These are phyloP conservation scores for Thamnidium elegans DNA, from an alignment of 192 early-diverging fungal species.

Conservation along the genomic window DNA sequence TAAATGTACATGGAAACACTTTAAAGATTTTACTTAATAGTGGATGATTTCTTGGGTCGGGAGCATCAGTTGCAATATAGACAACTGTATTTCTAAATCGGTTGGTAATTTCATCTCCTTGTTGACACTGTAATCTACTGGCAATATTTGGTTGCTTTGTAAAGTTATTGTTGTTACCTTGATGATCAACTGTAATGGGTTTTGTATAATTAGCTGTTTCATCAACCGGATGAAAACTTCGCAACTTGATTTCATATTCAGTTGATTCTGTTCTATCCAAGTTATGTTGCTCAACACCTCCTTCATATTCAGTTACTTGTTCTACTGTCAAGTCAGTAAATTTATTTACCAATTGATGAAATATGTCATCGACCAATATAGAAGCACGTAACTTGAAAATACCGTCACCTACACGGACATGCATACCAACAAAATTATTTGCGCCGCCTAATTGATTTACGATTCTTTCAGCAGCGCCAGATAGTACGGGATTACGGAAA, in stretches of 20 bases:
- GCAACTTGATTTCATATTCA: conserved; percentile 37
- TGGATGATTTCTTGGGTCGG: conserved; percentile 42
- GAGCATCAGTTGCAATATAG: conserved; percentile 54
- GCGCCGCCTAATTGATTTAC: conserved; percentile 48
- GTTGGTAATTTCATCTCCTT: conserved; percentile 3
- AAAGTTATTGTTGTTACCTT: not conserved
- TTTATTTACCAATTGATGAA: conserved; percentile 38
- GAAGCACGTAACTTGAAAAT: conserved; percentile 43
- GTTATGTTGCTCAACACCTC: conserved; percentile 23
- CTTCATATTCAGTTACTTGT: conserved; percentile 29
- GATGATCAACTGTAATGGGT: conserved; percentile 30
- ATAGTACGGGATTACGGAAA: conserved; percentile 43
- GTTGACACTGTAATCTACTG: not conserved
- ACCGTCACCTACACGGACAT: conserved; percentile 52
- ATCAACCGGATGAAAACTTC: conserved; percentile 12
- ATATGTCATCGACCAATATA: conserved; percentile 48
- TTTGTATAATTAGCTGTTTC: not conserved
- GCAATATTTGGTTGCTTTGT: not conserved
- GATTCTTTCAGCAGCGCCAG: conserved; percentile 41
- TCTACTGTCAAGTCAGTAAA: conserved; percentile 38
- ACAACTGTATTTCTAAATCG: conserved; percentile 38
- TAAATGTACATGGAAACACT: conserved; percentile 49
- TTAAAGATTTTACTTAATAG: conserved; percentile 45
- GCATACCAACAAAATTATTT: conserved; percentile 46
- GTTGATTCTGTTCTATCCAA: conserved; percentile 35